phyloP scores from a whole-genome alignment of 1,284 basidiomycete genomes.

The Irpex sp. region DNA sequence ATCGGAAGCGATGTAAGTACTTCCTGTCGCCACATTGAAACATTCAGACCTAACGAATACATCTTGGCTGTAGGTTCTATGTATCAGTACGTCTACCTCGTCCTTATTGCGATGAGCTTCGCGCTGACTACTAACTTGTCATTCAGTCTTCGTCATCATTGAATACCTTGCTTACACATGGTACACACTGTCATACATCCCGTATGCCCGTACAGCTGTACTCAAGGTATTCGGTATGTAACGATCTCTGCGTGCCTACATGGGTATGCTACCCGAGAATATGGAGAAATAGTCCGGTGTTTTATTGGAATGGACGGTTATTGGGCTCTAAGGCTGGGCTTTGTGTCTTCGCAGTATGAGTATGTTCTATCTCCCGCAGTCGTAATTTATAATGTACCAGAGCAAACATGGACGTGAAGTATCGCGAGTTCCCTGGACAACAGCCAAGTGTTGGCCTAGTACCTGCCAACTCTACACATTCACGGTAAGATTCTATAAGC shows the following conservation, averaged over 20 bases:
- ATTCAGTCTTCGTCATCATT: slow-evolving; percentile 81
- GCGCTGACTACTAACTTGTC: background rate
- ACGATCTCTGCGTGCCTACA: background rate
- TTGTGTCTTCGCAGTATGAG: background rate
- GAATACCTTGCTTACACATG: slow-evolving; percentile 85
- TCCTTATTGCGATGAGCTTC: background rate
- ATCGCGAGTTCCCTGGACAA: no score
- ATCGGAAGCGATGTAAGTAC: slow-evolving; percentile 58
- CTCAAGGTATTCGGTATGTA: slow-evolving; percentile 59
- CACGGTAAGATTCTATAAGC: no score
- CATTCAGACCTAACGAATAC: slow-evolving; percentile 1
- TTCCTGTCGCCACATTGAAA: background rate
- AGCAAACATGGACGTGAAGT: no score
- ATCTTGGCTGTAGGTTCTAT: slow-evolving; percentile 33
- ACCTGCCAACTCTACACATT: no score
- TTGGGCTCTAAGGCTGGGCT: background rate
- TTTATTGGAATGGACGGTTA: background rate
- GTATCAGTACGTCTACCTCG: slow-evolving; percentile 38
- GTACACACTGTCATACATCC: slow-evolving; percentile 84
- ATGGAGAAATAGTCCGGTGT: no score
- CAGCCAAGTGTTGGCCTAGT: no score
- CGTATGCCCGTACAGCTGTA: slow-evolving; percentile 77
- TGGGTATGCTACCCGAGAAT: no score
- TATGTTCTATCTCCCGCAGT: background rate
- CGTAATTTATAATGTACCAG: background rate